These are phyloP conservation scores for Tylopilus subfusipes DNA, from an alignment of 768 basidiomycete genomes.

Conservation along the genomic window DNA sequence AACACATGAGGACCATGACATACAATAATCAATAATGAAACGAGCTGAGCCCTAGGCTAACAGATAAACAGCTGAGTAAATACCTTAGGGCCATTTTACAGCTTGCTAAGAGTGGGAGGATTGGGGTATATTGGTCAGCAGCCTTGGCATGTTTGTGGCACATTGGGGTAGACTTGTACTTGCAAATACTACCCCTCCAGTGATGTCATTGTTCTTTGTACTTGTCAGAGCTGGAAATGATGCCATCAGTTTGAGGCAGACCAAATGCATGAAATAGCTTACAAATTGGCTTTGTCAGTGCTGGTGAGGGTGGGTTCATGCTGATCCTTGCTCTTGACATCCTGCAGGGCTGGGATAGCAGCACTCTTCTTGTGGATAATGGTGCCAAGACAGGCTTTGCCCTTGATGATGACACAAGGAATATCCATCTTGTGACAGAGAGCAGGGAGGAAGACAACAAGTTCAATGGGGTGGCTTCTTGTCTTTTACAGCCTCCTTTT, in stretches of 20 bases:
- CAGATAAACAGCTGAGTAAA: too few species aligned
- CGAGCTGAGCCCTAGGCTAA: too few species aligned
- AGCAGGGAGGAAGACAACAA: slow-evolving; percentile 97
- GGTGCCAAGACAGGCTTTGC: slow-evolving; percentile 96
- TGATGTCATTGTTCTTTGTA: slow-evolving; percentile 87
- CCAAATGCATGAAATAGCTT: slow-evolving; percentile 35
- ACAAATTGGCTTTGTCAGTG: slow-evolving; percentile 98
- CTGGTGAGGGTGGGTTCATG: slow-evolving; percentile 90
- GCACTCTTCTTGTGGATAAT: slow-evolving; percentile 99
- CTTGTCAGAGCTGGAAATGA: slow-evolving; percentile 67
- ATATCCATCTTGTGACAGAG: slow-evolving; percentile 99
- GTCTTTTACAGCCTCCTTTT: slow-evolving; percentile 70
- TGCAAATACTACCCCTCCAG: slow-evolving; percentile 96
- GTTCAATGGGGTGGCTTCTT: slow-evolving; percentile 99
- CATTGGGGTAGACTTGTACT: slow-evolving; percentile 92
- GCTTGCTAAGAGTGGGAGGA: slow-evolving; percentile 57
- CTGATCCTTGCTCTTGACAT: slow-evolving; percentile 92
- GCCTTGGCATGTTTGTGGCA: slow-evolving; percentile 93
- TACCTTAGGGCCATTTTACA: too few species aligned
- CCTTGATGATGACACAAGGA: slow-evolving; percentile 97
- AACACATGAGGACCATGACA: too few species aligned
- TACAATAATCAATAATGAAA: too few species aligned
- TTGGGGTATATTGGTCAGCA: slow-evolving; percentile 63
- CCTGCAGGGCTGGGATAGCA: slow-evolving; percentile 85
- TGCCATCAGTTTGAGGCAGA: slow-evolving; percentile 1